phyloP scores from a whole-genome alignment of 2,329 filamentous ascomycete species.

The Apiospora sp. region DNA sequence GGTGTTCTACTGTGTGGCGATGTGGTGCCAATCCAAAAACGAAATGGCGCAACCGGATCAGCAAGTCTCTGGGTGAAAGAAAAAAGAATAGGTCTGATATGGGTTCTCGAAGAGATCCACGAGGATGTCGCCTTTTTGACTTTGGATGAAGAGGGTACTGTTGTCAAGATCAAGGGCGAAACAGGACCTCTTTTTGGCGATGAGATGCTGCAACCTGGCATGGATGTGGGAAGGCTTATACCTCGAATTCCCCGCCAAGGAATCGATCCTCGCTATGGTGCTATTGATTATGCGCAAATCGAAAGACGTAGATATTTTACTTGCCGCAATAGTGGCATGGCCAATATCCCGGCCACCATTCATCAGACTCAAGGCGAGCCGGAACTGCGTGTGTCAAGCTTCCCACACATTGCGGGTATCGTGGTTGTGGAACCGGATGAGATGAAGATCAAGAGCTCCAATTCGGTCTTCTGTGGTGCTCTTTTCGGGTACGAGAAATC shows the following conservation, averaged over 20 bases:
- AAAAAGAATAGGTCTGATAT: constrained; percentile 91
- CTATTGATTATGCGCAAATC: constrained; percentile 81
- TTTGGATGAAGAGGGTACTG: constrained; percentile 79
- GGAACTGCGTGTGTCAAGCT: constrained; percentile 87
- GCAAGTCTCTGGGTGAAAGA: constrained; percentile 99
- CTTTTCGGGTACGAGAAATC: constrained; percentile 89
- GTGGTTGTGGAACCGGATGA: constrained; percentile 85
- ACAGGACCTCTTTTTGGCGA: constrained; percentile 87
- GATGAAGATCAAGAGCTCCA: constrained; percentile 87
- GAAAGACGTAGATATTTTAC: constrained; percentile 81
- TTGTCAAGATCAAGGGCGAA: constrained; percentile 77
- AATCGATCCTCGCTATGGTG: constrained; percentile 73
- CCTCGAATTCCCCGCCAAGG: constrained; percentile 82
- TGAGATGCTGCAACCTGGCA: constrained; percentile 69
- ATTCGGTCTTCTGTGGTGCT: constrained; percentile 91
- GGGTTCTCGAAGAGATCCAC: constrained; percentile 97
- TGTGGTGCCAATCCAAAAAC: constrained; percentile 97
- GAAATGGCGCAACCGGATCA: constrained; percentile 89
- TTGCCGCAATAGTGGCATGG: constrained; percentile 76
- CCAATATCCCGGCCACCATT: constrained; percentile 86
- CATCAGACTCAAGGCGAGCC: constrained; percentile 74
- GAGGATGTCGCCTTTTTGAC: constrained; percentile 85
- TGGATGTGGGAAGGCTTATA: constrained; percentile 80
- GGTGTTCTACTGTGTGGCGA: constrained; percentile 95
- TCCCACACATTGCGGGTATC: constrained; percentile 97